These are phyloP conservation scores for Patellaria atrata DNA, from an alignment of 495 filamentous ascomycete species.

Conservation along the genomic window DNA sequence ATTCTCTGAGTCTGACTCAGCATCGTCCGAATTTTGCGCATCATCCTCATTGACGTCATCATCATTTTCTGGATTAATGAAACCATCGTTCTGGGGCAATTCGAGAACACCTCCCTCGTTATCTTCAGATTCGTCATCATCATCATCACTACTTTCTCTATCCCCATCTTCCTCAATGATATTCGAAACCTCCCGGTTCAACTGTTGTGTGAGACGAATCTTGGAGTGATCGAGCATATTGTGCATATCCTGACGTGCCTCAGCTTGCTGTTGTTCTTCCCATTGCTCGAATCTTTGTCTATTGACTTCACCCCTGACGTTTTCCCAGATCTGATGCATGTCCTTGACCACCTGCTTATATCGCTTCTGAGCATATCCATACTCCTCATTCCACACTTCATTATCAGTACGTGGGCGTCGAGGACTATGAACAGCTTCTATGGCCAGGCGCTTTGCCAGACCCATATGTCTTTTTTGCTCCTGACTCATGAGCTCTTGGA, in stretches of 20 bases:
- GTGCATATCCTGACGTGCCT: conserved; percentile 69
- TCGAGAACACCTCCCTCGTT: conserved; percentile 7
- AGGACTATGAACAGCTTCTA: conserved; percentile 39
- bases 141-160: conserved; percentile 25
- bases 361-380: conserved; percentile 19
- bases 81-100: too few relatives aligned
- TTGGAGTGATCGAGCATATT: conserved; percentile 63
- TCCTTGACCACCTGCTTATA: conserved; percentile 60
- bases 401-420: conserved; percentile 51
- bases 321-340: conserved; percentile 62
- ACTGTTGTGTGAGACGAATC: too few relatives aligned
- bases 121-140: conserved; percentile 20
- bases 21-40: conserved; percentile 13
- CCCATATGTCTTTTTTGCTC: conserved; percentile 60
- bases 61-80: too few relatives aligned
- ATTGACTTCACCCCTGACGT: conserved; percentile 62
- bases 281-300: conserved; percentile 54
- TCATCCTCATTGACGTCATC: conserved; percentile 3
- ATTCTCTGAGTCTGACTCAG: conserved; percentile 28
- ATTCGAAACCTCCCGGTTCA: conserved; percentile 22
- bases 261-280: conserved; percentile 72
- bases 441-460: conserved; percentile 49
- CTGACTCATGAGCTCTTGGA: conserved; percentile 58
- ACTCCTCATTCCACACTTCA: conserved; percentile 46
- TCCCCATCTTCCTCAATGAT: conserved; percentile 12